These are phyloP conservation scores for Apostasia ramifera DNA, from an alignment of 106 monocot species.

Conservation along the genomic window DNA sequence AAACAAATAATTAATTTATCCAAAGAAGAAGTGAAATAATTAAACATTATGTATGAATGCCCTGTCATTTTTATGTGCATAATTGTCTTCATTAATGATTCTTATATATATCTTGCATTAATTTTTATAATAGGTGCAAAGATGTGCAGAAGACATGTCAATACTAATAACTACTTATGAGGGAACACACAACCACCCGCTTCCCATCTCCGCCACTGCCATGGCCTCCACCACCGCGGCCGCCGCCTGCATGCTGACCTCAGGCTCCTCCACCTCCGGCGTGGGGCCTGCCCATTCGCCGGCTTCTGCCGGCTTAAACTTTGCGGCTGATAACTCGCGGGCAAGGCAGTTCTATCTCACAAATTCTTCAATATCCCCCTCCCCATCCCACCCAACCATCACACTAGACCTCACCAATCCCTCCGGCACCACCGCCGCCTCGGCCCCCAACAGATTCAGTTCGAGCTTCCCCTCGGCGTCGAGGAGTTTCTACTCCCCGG, in stretches of 20 bases:
- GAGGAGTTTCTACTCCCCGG: neutral
- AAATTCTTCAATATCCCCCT: slow-evolving; percentile 42
- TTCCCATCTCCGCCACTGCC: slow-evolving; percentile 62
- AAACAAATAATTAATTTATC: too few relatives aligned
- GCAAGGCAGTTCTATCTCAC: slow-evolving; percentile 33
- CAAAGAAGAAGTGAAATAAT: too few relatives aligned
- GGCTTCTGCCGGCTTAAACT: slow-evolving; percentile 28
- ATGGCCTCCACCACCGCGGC: slow-evolving; percentile 87
- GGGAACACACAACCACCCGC: slow-evolving; percentile 71
- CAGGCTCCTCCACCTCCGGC: slow-evolving; percentile 44
- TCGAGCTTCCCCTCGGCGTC: slow-evolving; percentile 8
- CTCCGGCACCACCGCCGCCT: slow-evolving; percentile 7
- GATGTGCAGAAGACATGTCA: slow-evolving; percentile 72
- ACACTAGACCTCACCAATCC: slow-evolving; percentile 86
- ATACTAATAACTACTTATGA: slow-evolving; percentile 75
- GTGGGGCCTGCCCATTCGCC: neutral
- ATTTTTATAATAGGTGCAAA: slow-evolving; percentile 47
- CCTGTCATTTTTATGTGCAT: too few relatives aligned
- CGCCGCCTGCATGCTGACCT: slow-evolving; percentile 67
- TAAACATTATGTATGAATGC: too few relatives aligned
- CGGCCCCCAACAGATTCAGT: slow-evolving; percentile 5
- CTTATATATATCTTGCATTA: neutral
- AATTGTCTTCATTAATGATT: too few relatives aligned
- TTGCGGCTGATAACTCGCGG: slow-evolving; percentile 14
- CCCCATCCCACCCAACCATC: slow-evolving; percentile 59